Conservation (phyloP, 768 basidiomycete genomes). For the Boletus rubropictus region DNA sequence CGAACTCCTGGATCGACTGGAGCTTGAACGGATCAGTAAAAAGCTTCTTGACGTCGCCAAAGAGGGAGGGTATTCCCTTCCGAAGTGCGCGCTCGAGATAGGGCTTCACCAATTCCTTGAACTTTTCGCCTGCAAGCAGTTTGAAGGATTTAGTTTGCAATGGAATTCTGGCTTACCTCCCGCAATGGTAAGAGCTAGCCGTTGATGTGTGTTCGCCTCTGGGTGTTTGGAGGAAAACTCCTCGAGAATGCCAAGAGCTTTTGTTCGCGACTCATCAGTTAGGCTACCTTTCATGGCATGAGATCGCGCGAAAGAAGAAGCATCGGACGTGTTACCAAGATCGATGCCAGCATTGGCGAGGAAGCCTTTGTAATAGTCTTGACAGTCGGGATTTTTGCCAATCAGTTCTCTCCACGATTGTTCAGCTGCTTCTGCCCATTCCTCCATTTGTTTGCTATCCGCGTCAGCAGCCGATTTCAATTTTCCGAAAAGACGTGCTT, state of each 20-base stretch:
- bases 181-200: constrained; percentile 67
- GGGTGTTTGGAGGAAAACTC: constrained; percentile 61
- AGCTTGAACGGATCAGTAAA: constrained; percentile 66
- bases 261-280: constrained; percentile 44
- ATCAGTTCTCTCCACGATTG: constrained; percentile 77
- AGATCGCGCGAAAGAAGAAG: constrained; percentile 6
- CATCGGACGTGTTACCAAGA: constrained; percentile 43
- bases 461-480: constrained; percentile 25
- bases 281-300: constrained; percentile 31
- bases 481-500: constrained; percentile 76
- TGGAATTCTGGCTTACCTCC: constrained; percentile 33
- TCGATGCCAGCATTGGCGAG: constrained; percentile 60
- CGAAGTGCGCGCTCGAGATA: constrained; percentile 69
- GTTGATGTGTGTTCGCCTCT: constrained; percentile 61
- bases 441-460: constrained; percentile 16
- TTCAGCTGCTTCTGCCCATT: constrained; percentile 61
- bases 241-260: constrained; percentile 53
- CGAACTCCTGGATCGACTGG: constrained; percentile 59
- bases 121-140: constrained; percentile 49
- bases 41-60: constrained; percentile 84
- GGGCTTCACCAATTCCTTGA: constrained; percentile 53
- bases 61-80: constrained; percentile 90
- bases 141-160: background rate
- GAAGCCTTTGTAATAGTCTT: constrained; percentile 74
- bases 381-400: constrained; percentile 78